Base-by-base conservation (phyloP, 2,329 filamentous ascomycete species). In the Thermoascus crustaceus region DNA sequence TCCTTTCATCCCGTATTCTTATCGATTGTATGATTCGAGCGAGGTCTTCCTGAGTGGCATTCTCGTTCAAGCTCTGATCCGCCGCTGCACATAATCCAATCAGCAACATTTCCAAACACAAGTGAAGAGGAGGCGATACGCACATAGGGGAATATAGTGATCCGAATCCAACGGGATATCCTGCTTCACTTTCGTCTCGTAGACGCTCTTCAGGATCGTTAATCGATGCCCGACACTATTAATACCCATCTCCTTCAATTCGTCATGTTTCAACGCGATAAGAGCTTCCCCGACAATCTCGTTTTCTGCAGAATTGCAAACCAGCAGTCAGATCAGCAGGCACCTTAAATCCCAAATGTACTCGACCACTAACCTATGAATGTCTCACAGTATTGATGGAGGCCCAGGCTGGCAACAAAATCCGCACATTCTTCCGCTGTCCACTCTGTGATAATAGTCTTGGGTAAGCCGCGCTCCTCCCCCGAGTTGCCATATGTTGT, bases 211-310 rank as follows among this genome's bases (percentile, higher is more conserved):
- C 39, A 98, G 73, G 39, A 98, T 93, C 14, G 87, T 94, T 51
- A 98, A 71, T 41, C 91, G 81, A 66, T 98, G 91, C 25, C 91
- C 91, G 31, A 95, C 86, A 64, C 89, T 96, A 44, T 72, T 71
- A 45, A 98, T 84, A 31, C 88, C 88, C 80, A 96, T 89, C 56
- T 93, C 86, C 63, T 93, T 94, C 50, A 98, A 69, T 57, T 96
- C 89, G 38, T 94, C 85, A 57, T 96, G 91, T 44, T 84, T 82
- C 44, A 98, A 68, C 25, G 85, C 85, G 38, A 94, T 78, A 43
- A 98, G 69, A 34, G 85, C 89, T 58, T 96, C 87, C 46, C 91
- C 91, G 23, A 88, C 82, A 49, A 98, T 93, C 45, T 86, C 87
- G 56, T 98, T 94, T 54, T 95, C 91, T 91, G 58, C 6, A n/a